Conservation (phyloP, 345 rosid species). For the Iberis pinnata region DNA sequence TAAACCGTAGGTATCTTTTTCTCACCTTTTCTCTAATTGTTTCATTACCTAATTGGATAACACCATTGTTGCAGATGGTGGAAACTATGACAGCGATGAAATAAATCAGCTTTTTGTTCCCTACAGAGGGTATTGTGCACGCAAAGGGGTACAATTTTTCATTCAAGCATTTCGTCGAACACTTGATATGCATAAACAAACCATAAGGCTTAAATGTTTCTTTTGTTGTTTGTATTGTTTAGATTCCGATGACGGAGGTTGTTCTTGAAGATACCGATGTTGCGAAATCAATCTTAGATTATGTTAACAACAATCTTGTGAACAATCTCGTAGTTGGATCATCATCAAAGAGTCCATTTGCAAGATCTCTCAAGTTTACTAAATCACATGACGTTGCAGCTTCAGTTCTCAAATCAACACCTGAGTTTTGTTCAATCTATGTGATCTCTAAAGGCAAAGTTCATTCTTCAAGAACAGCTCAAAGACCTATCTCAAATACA, state of each 20-base stretch:
- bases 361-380: slow-evolving; percentile 63
- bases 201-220: not conserved
- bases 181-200: not conserved
- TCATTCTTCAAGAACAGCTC: slow-evolving; percentile 42
- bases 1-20: slow-evolving; percentile 57
- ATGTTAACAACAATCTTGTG: slow-evolving; percentile 41
- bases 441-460: slow-evolving; percentile 81
- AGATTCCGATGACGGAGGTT: slow-evolving; percentile 59
- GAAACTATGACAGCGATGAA: slow-evolving; percentile 34
- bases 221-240: not conserved
- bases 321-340: slow-evolving; percentile 62
- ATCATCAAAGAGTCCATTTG: slow-evolving; percentile 47
- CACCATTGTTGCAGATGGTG: slow-evolving; percentile 23
- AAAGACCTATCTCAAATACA: slow-evolving; percentile 39
- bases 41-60: not conserved
- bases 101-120: slow-evolving; percentile 47
- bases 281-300: slow-evolving; percentile 54
- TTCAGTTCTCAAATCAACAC: slow-evolving; percentile 43
- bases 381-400: slow-evolving; percentile 43
- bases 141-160: slow-evolving; percentile 59
- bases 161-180: slow-evolving; percentile 12
- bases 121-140: slow-evolving; percentile 70
- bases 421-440: slow-evolving; percentile 66
- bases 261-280: slow-evolving; percentile 55
- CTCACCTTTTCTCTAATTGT: not conserved